These are phyloP conservation scores for Colletotrichum salicis DNA, from an alignment of 2,329 filamentous ascomycete species.

Conservation along the genomic window DNA sequence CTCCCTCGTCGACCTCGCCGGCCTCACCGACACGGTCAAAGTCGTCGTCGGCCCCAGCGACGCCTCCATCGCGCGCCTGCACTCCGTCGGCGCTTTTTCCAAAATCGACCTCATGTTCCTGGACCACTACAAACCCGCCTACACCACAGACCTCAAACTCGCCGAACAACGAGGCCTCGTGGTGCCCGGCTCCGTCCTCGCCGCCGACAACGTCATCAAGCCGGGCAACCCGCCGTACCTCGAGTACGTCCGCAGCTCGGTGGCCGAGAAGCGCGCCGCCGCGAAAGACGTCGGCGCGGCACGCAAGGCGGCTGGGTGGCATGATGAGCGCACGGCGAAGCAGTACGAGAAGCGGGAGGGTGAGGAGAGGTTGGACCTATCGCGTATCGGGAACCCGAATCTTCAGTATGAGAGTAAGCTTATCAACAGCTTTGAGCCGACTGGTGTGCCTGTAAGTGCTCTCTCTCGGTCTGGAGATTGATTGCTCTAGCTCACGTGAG, in stretches of 20 bases:
- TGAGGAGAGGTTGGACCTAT: slow-evolving; percentile 48
- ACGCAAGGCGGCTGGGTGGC: slow-evolving; percentile 40
- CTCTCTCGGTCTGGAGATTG: neutral
- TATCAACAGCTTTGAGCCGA: slow-evolving; percentile 74
- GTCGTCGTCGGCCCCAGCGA: slow-evolving; percentile 77
- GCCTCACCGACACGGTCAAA: slow-evolving; percentile 75
- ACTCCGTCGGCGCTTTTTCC: slow-evolving; percentile 58
- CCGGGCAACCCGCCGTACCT: slow-evolving; percentile 78
- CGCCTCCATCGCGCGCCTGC: slow-evolving; percentile 70
- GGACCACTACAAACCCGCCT: slow-evolving; percentile 83
- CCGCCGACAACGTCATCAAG: slow-evolving; percentile 77
- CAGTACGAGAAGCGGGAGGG: slow-evolving; percentile 67
- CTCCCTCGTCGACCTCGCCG: slow-evolving; percentile 78
- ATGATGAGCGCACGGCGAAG: slow-evolving; percentile 57
- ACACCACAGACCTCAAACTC: slow-evolving; percentile 78
- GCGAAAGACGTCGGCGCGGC: slow-evolving; percentile 43
- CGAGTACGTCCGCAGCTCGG: slow-evolving; percentile 74
- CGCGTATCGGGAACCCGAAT: slow-evolving; percentile 67
- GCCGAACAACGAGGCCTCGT: slow-evolving; percentile 78
- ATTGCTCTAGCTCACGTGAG: no score
- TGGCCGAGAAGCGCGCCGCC: slow-evolving; percentile 68
- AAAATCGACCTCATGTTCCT: slow-evolving; percentile 80
- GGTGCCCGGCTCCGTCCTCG: slow-evolving; percentile 69
- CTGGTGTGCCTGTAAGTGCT: slow-evolving; percentile 69
- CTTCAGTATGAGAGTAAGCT: slow-evolving; percentile 74